phyloP scores from a whole-genome alignment of 2,329 filamentous ascomycete species.

The Colletotrichum neosansevieriae region DNA sequence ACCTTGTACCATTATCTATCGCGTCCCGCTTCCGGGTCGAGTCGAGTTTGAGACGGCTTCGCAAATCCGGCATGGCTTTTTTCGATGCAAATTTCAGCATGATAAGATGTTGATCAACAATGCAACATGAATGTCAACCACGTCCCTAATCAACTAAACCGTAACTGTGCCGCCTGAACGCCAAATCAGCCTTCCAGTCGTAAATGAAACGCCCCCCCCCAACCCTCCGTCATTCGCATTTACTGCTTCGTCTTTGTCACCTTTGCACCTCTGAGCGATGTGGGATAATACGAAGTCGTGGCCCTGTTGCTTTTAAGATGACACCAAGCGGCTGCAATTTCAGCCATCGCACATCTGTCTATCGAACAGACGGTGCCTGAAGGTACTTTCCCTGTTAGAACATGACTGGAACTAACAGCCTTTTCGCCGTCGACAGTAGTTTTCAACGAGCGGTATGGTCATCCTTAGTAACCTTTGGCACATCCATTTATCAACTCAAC shows the following conservation, averaged over 20 bases:
- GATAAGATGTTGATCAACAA: constrained; percentile 42
- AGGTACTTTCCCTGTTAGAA: constrained; percentile 19
- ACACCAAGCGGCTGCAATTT: background rate
- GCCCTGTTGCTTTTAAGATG: constrained; percentile 7
- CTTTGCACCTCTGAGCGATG: constrained; percentile 12
- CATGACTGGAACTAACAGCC: constrained; percentile 14
- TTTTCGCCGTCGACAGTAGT: background rate
- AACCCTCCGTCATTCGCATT: constrained; percentile 34
- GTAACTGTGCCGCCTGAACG: constrained; percentile 42
- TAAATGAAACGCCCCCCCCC: constrained; percentile 38
- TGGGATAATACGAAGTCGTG: constrained; percentile 5
- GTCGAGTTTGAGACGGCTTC: constrained; percentile 41
- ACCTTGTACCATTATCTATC: constrained; percentile 43
- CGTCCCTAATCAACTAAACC: constrained; percentile 38
- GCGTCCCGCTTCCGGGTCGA: constrained; percentile 39
- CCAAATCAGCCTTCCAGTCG: constrained; percentile 34
- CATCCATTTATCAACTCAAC: background rate
- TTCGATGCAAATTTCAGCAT: constrained; percentile 41
- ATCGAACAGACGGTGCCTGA: background rate
- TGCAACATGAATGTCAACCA: constrained; percentile 42
- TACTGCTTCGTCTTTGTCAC: constrained; percentile 21
- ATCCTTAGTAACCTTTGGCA: background rate
- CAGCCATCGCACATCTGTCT: background rate
- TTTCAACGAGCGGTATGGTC: background rate
- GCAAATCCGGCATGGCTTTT: constrained; percentile 40